Conservation (phyloP, 2,329 filamentous ascomycete genomes). For the Trichoderma sp. region DNA sequence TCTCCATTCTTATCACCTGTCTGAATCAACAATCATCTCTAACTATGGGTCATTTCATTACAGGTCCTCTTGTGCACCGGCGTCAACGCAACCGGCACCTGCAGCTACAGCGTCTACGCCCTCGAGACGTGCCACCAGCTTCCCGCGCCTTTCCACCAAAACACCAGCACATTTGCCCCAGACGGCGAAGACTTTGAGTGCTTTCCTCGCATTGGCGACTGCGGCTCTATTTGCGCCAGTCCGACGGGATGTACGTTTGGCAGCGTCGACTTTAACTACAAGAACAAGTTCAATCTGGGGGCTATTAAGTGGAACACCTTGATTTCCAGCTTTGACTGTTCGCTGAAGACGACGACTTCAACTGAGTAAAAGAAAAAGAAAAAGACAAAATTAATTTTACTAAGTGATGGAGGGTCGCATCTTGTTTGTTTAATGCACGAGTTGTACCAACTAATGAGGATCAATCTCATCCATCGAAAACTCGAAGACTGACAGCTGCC, state of each 20-base stretch:
- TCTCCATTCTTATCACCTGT: background rate
- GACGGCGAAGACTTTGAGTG: slow-evolving; percentile 53
- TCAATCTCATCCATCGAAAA: background rate
- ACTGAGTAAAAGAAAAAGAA: background rate
- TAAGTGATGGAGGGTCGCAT: background rate
- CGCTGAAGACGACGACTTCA: background rate
- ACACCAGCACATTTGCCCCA: slow-evolving; percentile 52
- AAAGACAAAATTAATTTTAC: background rate
- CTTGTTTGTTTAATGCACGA: background rate
- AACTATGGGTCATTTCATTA: background rate
- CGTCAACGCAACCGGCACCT: slow-evolving; percentile 50
- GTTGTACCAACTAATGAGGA: background rate
- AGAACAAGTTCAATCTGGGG: slow-evolving; percentile 50
- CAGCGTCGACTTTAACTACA: slow-evolving; percentile 46
- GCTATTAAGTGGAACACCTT: slow-evolving; percentile 47
- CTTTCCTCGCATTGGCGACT: slow-evolving; percentile 45
- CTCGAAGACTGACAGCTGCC: background rate
- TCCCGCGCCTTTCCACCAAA: slow-evolving; percentile 40
- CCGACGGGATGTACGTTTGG: slow-evolving; percentile 56
- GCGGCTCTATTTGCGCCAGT: slow-evolving; percentile 49
- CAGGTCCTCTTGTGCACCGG: slow-evolving; percentile 55
- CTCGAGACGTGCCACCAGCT: slow-evolving; percentile 49
- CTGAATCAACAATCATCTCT: background rate
- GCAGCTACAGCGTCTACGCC: slow-evolving; percentile 45
- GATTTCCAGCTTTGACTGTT: slow-evolving; percentile 40